Base-by-base conservation (phyloP, 2,329 filamentous ascomycete species). In the Diplodia intermedia region DNA sequence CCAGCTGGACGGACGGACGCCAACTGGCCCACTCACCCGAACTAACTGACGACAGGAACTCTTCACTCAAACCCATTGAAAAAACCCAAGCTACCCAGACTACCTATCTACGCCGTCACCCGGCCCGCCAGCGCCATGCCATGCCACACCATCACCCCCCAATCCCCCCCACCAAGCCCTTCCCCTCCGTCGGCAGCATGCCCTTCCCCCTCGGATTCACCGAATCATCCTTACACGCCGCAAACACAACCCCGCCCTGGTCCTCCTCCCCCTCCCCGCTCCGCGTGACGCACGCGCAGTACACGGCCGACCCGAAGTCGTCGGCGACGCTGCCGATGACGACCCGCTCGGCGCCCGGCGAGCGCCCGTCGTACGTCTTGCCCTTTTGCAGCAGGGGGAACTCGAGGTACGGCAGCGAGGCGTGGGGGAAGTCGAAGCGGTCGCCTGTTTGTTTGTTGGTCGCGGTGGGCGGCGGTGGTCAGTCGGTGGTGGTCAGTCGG, bases 321-420 rank as follows among this genome's bases (percentile, higher is more conserved):
- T 70, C 71, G 6, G 70, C 69, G 40, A 77, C 76, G 47, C 70
- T 70, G 5, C 74, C 75, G 57, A 78, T 77, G 38, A 76, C 73
- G n/a, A 79, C 69, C 18, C 77, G 67, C 47, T 78, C 77, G 2
- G 75, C 72, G 4, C 76, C 76, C 1, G 76, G 76, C 6, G 70
- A 71, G 18, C 70, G 69, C 4, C 71, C 74, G 5, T 68, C 70
- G 63, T 73, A 77, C 1, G 61, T 47, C 20, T 69, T 65, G 20
- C 73, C 73, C 23, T 73, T 72, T 23, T 55, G 50, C 26, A 75
- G 50, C 56, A 79, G 73, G 5, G 76, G 75, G 33, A 78, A 79
- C 47, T 77, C 76, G 36, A 77, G 71, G 31, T 67, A 61, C 12
- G 77, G 75, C 40, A 71, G 72, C 29, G 73, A 60, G 11, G 74